Conservation (phyloP, 2,329 filamentous ascomycete species). For the Lojkania enalia region DNA sequence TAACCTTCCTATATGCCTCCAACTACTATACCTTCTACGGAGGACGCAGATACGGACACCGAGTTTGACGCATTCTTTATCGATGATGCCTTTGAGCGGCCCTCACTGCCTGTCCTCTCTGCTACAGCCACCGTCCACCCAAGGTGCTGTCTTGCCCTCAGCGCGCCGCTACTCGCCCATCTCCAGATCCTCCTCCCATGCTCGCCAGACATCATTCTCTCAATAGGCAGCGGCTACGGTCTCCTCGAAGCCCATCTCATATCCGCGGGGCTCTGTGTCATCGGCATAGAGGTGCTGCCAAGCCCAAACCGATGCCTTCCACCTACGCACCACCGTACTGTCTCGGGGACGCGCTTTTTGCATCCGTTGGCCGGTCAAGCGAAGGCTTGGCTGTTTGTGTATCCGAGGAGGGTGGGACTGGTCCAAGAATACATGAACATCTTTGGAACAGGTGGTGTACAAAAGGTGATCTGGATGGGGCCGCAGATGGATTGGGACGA, state of each 20-base stretch:
- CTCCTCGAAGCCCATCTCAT: conserved; percentile 53
- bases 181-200: conserved; percentile 29
- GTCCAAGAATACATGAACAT: conserved; percentile 50
- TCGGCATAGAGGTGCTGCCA: conserved; percentile 54
- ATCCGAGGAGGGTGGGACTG: conserved; percentile 54
- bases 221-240: conserved; percentile 57
- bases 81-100: conserved; percentile 1
- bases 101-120: conserved; percentile 21
- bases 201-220: conserved; percentile 36
- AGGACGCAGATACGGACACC: too few relatives aligned
- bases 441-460: conserved; percentile 33
- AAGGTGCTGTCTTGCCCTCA: conserved; percentile 44
- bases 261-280: conserved; percentile 30
- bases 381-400: conserved; percentile 57
- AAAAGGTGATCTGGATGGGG: conserved; percentile 49
- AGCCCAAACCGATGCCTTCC: conserved; percentile 52
- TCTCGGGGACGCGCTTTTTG: conserved; percentile 51
- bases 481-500: conserved; percentile 49
- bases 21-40: too few relatives aligned
- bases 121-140: conserved; percentile 27
- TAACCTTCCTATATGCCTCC: too few relatives aligned
- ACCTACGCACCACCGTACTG: conserved; percentile 46
- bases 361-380: conserved; percentile 49
- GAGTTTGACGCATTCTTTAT: too few relatives aligned
- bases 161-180: conserved; percentile 31